These are phyloP conservation scores for Potentilla sterilis DNA, from an alignment of 306 rosid species.

Conservation along the genomic window DNA sequence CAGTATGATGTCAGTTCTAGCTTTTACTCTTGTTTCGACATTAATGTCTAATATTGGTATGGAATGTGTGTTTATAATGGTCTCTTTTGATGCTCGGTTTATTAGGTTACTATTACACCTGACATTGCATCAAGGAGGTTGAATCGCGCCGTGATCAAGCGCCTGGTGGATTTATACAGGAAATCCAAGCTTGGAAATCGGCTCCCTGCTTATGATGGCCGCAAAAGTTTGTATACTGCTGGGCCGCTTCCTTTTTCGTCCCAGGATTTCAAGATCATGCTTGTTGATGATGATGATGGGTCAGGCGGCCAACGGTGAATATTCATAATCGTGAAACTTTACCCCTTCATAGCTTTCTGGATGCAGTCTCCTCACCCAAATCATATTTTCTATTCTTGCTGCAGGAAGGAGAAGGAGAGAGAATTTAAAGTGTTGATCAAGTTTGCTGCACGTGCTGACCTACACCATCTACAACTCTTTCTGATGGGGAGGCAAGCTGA, in stretches of 20 bases:
- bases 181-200: constrained; percentile 74
- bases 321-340: background rate
- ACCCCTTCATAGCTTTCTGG: background rate
- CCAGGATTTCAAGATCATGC: constrained; percentile 65
- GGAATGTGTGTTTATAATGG: background rate
- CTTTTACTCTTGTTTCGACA: background rate
- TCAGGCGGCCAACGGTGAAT: constrained; percentile 66
- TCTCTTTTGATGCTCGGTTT: background rate
- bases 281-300: constrained; percentile 84
- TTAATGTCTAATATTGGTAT: background rate
- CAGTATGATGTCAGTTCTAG: constrained; percentile 82
- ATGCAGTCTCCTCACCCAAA: background rate
- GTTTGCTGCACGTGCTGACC: constrained; percentile 89
- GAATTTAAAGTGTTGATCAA: constrained; percentile 81
- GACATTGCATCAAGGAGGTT: constrained; percentile 81
- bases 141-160: constrained; percentile 85
- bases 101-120: constrained; percentile 82
- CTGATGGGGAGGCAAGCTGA: constrained; percentile 86
- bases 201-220: constrained; percentile 94
- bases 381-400: constrained; percentile 8
- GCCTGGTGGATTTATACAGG: constrained; percentile 58
- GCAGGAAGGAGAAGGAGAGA: constrained; percentile 78
- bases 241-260: constrained; percentile 80
- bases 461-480: constrained; percentile 89
- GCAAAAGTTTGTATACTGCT: constrained; percentile 92